A percentile compares a stretch with the other conserved stretches of the same genome.
These are phyloP conservation scores for Lasiosphaeria hispida DNA, from an alignment of 495 filamentous ascomycete species.

Conservation along the genomic window DNA sequence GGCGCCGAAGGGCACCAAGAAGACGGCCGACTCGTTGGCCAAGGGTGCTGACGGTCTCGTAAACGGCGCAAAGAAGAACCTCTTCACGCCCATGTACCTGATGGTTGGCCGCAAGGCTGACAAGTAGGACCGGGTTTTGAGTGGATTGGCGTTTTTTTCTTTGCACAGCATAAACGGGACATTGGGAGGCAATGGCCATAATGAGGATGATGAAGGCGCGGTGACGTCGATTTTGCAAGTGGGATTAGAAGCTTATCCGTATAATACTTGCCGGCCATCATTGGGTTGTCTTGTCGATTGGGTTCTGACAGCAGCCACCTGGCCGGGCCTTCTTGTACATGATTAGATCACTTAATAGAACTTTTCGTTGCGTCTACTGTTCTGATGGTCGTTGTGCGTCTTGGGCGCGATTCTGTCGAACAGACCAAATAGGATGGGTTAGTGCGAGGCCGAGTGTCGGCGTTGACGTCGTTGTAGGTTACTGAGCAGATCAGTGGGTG, in stretches of 20 bases:
- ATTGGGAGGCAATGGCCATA: conserved; percentile 18
- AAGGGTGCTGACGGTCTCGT: conserved; percentile 83
- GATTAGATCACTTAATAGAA: neutral
- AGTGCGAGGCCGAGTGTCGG: too few relatives aligned
- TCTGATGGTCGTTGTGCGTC: neutral
- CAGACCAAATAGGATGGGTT: too few relatives aligned
- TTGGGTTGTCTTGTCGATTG: conserved; percentile 7
- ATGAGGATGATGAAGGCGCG: conserved; percentile 21
- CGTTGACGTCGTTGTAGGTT: too few relatives aligned
- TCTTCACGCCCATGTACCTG: conserved; percentile 99
- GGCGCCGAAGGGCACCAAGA: conserved; percentile 83
- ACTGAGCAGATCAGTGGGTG: too few relatives aligned
- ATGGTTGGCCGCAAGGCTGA: conserved; percentile 94
- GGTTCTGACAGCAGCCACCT: conserved; percentile 14
- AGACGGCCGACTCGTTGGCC: conserved; percentile 89
- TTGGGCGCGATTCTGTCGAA: neutral
- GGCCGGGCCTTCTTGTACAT: conserved; percentile 3
- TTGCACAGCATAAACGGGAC: conserved; percentile 20
- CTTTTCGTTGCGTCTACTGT: too few relatives aligned
- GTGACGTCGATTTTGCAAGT: conserved; percentile 3
- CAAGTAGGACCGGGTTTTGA: conserved; percentile 23
- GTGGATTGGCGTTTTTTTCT: conserved; percentile 8
- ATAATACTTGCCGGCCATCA: conserved; percentile 18
- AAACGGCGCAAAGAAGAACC: conserved; percentile 82
- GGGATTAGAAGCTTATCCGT: conserved; percentile 10